These are phyloP conservation scores for Cotoneaster glaucophyllus DNA, from an alignment of 306 rosid genomes.

Conservation along the genomic window DNA sequence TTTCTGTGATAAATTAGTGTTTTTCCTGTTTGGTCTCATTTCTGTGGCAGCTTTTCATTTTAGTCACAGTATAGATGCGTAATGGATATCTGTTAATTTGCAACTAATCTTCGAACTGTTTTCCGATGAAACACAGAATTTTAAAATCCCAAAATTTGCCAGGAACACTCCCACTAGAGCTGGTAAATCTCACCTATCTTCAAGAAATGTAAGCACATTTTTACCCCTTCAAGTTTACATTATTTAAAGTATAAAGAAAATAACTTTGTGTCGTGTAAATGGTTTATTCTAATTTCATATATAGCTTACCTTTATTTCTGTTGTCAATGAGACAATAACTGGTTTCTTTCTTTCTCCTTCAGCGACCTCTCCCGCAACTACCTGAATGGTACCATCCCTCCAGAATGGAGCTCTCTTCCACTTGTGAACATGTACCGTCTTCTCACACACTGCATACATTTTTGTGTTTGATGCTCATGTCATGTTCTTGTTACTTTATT, in stretches of 20 bases:
- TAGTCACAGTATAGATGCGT: no score
- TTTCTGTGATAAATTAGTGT: no score
- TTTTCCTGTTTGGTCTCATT: no score
- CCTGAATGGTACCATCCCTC: slow-evolving; percentile 28
- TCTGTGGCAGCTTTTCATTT: background rate
- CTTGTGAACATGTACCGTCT: slow-evolving; percentile 10
- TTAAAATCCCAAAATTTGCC: slow-evolving; percentile 39
- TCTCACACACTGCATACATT: background rate
- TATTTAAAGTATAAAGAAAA: no score
- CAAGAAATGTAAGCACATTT: slow-evolving; percentile 37
- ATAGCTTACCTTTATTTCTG: background rate
- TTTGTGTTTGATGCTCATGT: background rate
- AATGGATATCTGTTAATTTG: background rate
- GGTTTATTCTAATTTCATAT: background rate
- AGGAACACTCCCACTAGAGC: slow-evolving; percentile 50
- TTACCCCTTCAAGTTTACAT: background rate
- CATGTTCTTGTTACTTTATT: background rate
- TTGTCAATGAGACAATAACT: background rate
- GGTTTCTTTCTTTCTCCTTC: background rate
- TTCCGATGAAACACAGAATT: slow-evolving; percentile 24
- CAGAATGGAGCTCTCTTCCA: slow-evolving; percentile 16
- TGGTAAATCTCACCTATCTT: slow-evolving; percentile 39
- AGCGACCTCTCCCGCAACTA: slow-evolving; percentile 37
- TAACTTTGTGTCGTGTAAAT: background rate
- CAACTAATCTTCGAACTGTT: background rate